A percentile compares a stretch with the other conserved stretches of the same genome.
phyloP scores from a whole-genome alignment of 495 filamentous ascomycete species.

The Neurospora sp. region DNA sequence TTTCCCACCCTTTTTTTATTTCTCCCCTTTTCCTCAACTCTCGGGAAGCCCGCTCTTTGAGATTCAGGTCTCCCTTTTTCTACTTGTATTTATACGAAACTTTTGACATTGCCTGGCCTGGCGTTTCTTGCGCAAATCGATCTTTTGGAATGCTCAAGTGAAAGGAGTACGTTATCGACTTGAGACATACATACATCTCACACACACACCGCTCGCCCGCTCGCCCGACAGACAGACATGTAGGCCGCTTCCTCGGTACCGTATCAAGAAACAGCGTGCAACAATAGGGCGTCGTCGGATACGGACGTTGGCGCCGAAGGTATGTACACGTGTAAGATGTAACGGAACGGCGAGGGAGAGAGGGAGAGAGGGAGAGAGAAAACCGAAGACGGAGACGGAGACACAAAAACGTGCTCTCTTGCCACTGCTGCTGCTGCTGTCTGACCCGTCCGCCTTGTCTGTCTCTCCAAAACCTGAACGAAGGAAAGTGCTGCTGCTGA shows the following conservation, averaged over 20 bases:
- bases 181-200: background rate
- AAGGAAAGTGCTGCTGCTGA: background rate
- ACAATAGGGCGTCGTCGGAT: background rate
- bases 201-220: background rate
- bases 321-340: background rate
- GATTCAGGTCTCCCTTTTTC: background rate
- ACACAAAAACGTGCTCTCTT: background rate
- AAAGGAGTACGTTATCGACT: background rate
- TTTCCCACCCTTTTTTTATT: background rate
- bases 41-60: background rate
- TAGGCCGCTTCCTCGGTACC: background rate
- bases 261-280: background rate
- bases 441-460: background rate
- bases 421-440: background rate
- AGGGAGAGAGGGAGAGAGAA: background rate
- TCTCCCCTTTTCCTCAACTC: background rate
- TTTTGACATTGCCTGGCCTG: background rate
- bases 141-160: background rate
- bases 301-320: background rate
- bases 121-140: background rate
- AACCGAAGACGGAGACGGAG: background rate
- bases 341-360: background rate
- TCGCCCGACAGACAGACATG: background rate
- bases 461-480: background rate
- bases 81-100: background rate